phyloP scores from a whole-genome alignment of 139 green algal species.

The Dunaliella primolecta region DNA sequence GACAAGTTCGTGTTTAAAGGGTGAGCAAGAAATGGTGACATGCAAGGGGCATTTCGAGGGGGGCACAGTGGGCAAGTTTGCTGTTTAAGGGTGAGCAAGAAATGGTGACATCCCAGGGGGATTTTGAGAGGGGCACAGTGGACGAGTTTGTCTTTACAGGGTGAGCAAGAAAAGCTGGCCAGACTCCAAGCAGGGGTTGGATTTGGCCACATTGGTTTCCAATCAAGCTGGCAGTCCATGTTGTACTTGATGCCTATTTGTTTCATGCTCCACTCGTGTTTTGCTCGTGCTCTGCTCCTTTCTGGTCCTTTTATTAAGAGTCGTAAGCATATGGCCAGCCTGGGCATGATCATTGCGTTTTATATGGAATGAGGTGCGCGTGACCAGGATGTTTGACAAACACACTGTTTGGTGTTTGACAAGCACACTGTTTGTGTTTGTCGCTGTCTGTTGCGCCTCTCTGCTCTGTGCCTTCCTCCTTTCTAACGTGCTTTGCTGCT shows the following conservation, averaged over 20 bases:
- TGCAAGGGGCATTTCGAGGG: slow-evolving; percentile 47
- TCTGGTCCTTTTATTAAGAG: no score
- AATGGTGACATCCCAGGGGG: slow-evolving; percentile 34
- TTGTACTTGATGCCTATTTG: neutral
- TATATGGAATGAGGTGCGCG: no score
- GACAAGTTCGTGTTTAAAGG: slow-evolving; percentile 39
- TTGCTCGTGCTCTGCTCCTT: neutral
- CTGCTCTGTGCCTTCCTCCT: no score
- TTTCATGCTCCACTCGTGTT: neutral
- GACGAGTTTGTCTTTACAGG: slow-evolving; percentile 38
- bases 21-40: slow-evolving; percentile 17
- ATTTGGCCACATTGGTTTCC: no score
- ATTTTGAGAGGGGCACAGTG: slow-evolving; percentile 45
- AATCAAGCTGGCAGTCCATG: neutral
- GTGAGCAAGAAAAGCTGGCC: slow-evolving; percentile 15
- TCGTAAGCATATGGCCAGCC: no score
- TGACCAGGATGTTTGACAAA: no score
- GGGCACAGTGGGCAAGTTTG: slow-evolving; percentile 40
- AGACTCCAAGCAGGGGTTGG: neutral
- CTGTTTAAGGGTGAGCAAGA: slow-evolving; percentile 3
- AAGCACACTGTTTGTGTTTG: no score
- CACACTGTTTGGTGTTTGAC: no score
- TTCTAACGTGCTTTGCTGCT: no score
- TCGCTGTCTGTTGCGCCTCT: no score
- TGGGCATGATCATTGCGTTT: no score